Conservation (phyloP, 768 basidiomycete species). For the Phlebiopsis gigantea region DNA sequence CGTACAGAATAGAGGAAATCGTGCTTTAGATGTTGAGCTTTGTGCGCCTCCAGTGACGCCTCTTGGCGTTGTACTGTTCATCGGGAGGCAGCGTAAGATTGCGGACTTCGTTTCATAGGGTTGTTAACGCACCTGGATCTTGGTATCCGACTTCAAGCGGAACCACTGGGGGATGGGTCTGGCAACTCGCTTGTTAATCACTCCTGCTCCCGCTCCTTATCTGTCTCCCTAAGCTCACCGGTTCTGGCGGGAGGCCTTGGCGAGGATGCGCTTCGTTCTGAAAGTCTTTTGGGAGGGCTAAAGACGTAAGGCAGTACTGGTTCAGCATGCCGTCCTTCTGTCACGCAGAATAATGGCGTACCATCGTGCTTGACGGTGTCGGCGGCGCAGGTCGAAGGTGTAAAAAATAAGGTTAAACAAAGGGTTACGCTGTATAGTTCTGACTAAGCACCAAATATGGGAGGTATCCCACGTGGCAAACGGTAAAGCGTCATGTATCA, state of each 20-base stretch:
- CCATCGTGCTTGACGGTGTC: conserved; percentile 27
- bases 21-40: conserved; percentile 87
- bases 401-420: conserved; percentile 25
- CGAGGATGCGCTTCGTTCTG: conserved; percentile 94
- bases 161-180: conserved; percentile 99
- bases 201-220: background rate
- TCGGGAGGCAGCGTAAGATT: background rate
- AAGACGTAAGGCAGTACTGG: conserved; percentile 38
- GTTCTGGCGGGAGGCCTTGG: conserved; percentile 95
- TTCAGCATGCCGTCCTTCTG: conserved; percentile 25
- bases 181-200: background rate
- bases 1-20: background rate
- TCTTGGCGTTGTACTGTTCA: conserved; percentile 83
- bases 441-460: conserved; percentile 23
- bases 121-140: conserved; percentile 68
- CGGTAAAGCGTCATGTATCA: too few relatives aligned
- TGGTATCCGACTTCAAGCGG: conserved; percentile 92
- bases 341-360: conserved; percentile 13
- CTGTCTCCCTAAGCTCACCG: conserved; percentile 42
- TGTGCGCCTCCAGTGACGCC: conserved; percentile 98
- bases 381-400: conserved; percentile 21
- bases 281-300: conserved; percentile 99
- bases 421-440: conserved; percentile 27
- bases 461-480: background rate
- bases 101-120: background rate